Evolutionary conservation across 148 eudicot species (phyloP).

Genomic region (Fagopyrum tataricum): DNA sequence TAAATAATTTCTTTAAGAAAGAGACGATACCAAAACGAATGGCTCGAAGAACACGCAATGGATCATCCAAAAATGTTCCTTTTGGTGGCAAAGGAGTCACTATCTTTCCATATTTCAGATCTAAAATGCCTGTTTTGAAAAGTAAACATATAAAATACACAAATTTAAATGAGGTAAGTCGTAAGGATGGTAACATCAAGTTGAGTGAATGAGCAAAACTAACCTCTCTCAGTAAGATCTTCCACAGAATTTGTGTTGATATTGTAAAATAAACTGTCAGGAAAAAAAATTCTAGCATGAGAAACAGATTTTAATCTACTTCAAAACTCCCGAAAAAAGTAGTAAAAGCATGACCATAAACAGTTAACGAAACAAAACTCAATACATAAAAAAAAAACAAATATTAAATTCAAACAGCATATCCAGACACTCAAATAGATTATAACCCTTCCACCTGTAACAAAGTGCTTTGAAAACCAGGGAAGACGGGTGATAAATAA

Average conservation of each 20-base stretch:
- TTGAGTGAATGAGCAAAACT: conserved; percentile 12
- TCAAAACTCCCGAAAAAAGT: neutral
- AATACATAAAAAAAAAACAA: neutral
- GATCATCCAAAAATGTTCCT: conserved; percentile 95
- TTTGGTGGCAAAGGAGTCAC: conserved; percentile 93
- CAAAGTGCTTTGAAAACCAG: neutral
- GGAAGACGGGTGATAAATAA: neutral
- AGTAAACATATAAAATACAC: neutral
- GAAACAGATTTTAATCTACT: conserved; percentile 4
- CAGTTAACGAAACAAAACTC: neutral
- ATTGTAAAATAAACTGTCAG: conserved; percentile 86
- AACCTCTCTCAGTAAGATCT: conserved; percentile 88
- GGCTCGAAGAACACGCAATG: conserved; percentile 93
- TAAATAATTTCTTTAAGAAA: neutral
- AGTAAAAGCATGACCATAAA: neutral
- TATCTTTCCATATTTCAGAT: conserved; percentile 78
- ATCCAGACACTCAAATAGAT: neutral
- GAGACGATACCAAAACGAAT: conserved; percentile 69
- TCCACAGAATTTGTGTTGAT: conserved; percentile 71
- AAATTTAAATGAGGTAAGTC: neutral
- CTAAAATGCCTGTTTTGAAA: conserved; percentile 50
- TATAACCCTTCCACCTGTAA: neutral
- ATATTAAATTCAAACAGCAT: neutral
- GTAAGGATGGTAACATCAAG: neutral
- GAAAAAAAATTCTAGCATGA: neutral